Base-by-base conservation (phyloP, 371 early-diverging fungal species). In the Lichtheimia ornata region DNA sequence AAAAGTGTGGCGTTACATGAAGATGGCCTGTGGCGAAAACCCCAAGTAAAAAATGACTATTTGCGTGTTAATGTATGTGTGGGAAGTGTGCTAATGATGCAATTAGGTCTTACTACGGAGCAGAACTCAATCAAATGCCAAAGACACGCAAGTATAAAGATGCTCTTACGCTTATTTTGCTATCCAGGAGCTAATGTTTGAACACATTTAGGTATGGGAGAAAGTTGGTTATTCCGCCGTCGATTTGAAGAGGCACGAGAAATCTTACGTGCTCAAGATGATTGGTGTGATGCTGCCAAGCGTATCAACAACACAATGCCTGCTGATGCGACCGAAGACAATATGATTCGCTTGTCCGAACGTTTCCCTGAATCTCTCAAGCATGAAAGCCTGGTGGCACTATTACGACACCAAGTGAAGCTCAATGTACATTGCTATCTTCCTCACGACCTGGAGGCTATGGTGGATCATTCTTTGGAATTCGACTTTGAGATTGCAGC, bases 11-110 rank as follows among this genome's bases (percentile, higher is more conserved):
- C 74, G 92, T 7, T 94, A 86, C 69, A 88, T 92, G 89, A 94
- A 94, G 72, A 91, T 91, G 89, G 92, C 94, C 3, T 92, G 91
- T 64, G 94, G 94, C 18, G 94, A 94, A 70, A 94, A 92, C 69
- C 87, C 91, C 20, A 93, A 92, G 67, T 20, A 65, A 0, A 65
- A 0, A 22, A 1, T 22, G 22, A 22, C 22, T 22, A 22, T 22
- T 22, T 22, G 22, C 2, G 22, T 22, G 22, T 1, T 1, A 2
- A 22, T 22, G 22, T 22, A 2, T 22, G 22, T 22, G 22, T 22
- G 22, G 22, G 2, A 22, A 22, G 22, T 22, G 22, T 22, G 22
- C 22, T 22, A 22, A 22, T 2, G 2, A 35, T 35, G 35, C 11
- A 35, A 9, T 2, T 7, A 7, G 28, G 4, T 28, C 22, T 22